Conservation (phyloP, 1,139 yeast species). For the Candida buenavistaensis region DNA sequence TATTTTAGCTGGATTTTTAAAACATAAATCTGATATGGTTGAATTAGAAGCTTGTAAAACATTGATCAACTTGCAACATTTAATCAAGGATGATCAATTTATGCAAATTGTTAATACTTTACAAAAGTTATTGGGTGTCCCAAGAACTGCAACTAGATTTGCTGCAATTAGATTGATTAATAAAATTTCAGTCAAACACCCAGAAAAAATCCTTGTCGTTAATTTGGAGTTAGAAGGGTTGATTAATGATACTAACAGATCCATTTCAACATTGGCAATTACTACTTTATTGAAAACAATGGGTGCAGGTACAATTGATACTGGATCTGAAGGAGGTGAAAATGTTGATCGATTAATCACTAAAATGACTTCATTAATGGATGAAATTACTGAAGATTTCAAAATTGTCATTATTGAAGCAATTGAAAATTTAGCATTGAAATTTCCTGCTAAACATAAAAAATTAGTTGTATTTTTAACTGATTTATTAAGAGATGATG, state of each 20-base stretch:
- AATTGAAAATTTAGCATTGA: conserved; percentile 84
- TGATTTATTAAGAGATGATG: conserved; percentile 87
- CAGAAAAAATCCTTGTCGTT: conserved; percentile 69
- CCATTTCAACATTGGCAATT: conserved; percentile 97
- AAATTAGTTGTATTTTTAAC: conserved; percentile 80
- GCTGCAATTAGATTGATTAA: conserved; percentile 91
- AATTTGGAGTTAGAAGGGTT: conserved; percentile 82
- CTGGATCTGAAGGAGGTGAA: conserved; percentile 44
- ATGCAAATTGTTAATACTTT: conserved; percentile 67
- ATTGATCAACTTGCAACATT: conserved; percentile 60
- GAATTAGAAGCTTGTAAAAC: conserved; percentile 92
- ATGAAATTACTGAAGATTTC: conserved; percentile 94
- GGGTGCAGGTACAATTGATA: conserved; percentile 57
- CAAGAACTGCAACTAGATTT: conserved; percentile 87
- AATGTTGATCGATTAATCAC: conserved; percentile 86
- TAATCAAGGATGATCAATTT: conserved; percentile 62
- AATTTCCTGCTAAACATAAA: conserved; percentile 89
- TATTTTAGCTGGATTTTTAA: conserved; percentile 67
- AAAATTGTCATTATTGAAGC: conserved; percentile 94
- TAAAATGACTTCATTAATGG: conserved; percentile 87
- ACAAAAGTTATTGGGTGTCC: conserved; percentile 79
- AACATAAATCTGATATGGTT: conserved; percentile 86
- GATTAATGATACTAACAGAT: conserved; percentile 85
- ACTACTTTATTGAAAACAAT: conserved; percentile 95
- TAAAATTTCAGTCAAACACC: conserved; percentile 77